Conservation (phyloP, 306 rosid species). For the Cyclanthera cordifolia region DNA sequence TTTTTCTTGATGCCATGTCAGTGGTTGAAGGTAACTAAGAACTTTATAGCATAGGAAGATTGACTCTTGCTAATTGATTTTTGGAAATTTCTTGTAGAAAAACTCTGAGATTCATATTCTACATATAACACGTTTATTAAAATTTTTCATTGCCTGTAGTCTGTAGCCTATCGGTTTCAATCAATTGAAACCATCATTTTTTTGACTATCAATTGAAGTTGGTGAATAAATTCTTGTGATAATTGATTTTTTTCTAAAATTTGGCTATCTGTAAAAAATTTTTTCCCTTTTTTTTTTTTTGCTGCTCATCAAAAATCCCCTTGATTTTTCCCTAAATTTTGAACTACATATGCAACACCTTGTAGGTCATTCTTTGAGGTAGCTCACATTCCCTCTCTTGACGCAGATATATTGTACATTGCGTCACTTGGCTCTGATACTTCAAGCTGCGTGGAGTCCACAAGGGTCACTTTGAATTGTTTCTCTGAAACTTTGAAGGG, state of each 20-base stretch:
- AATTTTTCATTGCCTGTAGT: too few species aligned
- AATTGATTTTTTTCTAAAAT: too few species aligned
- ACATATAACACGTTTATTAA: too few species aligned
- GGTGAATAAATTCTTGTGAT: too few species aligned
- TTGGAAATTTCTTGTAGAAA: too few species aligned
- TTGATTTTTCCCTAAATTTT: neutral
- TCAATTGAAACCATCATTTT: too few species aligned
- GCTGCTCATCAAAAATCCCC: too few species aligned
- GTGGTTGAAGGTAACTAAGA: slow-evolving; percentile 51
- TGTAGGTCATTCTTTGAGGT: neutral
- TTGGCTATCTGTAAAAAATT: too few species aligned
- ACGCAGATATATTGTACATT: slow-evolving; percentile 48
- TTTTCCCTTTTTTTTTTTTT: too few species aligned
- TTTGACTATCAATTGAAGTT: too few species aligned
- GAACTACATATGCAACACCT: neutral
- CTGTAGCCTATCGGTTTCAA: too few species aligned
- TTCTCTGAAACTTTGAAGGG: slow-evolving; percentile 42
- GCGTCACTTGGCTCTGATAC: slow-evolving; percentile 31
- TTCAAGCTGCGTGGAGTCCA: slow-evolving; percentile 25
- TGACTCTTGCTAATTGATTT: neutral
- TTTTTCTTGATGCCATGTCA: slow-evolving; percentile 56
- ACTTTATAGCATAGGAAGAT: neutral
- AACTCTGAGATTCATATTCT: too few species aligned
- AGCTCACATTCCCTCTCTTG: slow-evolving; percentile 9
- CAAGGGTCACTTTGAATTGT: slow-evolving; percentile 45